Conservation (phyloP, 2,329 filamentous ascomycete genomes). For the Fusarium anthophilum region DNA sequence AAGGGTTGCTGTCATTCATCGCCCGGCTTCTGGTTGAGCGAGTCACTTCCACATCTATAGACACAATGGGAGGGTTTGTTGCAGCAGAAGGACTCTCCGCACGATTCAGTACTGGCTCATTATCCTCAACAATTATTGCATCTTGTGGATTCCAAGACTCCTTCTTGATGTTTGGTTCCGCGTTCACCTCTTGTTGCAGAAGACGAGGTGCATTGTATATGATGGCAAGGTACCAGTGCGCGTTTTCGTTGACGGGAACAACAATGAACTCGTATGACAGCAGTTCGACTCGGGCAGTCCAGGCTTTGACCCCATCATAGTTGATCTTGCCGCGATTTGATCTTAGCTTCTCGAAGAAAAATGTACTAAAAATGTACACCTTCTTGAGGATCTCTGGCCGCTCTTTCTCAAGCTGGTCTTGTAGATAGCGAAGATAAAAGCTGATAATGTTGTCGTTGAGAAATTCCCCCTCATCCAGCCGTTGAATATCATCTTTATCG, state of each 20-base stretch:
- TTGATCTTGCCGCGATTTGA: slow-evolving; percentile 73
- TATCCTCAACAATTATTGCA: slow-evolving; percentile 25
- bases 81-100: slow-evolving; percentile 29
- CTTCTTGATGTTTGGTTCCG: slow-evolving; percentile 2
- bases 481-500: slow-evolving; percentile 75
- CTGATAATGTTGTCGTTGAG: slow-evolving; percentile 93
- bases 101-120: slow-evolving; percentile 6
- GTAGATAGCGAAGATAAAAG: slow-evolving; percentile 83
- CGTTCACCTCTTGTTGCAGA: slow-evolving; percentile 42
- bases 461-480: slow-evolving; percentile 85
- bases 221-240: slow-evolving; percentile 95
- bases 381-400: slow-evolving; percentile 66
- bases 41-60: slow-evolving; percentile 34
- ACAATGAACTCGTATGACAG: slow-evolving; percentile 89
- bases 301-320: slow-evolving; percentile 84
- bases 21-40: slow-evolving; percentile 9
- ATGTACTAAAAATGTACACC: slow-evolving; percentile 91
- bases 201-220: slow-evolving; percentile 87
- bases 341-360: slow-evolving; percentile 84
- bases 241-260: slow-evolving; percentile 87
- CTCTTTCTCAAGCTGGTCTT: slow-evolving; percentile 65
- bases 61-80: slow-evolving; percentile 35
- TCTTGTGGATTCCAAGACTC: slow-evolving; percentile 8
- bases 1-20: not conserved
- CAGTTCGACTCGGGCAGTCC: slow-evolving; percentile 87